Conservation (phyloP, 768 basidiomycete species). For the Boletales sp. region DNA sequence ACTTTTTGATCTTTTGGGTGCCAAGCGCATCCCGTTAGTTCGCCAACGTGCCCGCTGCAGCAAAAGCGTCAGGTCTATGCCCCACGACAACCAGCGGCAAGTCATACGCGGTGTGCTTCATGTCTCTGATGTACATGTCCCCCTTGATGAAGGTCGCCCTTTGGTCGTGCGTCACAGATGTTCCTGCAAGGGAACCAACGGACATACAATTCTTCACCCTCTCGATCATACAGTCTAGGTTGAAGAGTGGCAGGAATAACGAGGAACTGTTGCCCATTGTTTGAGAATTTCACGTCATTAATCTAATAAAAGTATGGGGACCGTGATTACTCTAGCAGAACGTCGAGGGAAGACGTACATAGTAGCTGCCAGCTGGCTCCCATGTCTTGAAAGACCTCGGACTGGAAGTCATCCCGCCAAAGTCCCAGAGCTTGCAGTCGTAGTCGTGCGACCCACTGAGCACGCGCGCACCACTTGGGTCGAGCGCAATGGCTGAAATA, state of each 20-base stretch:
- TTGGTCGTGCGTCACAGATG: constrained; percentile 48
- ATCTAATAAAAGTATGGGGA: constrained; percentile 47
- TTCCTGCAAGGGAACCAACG: constrained; percentile 13
- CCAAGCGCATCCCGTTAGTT: constrained; percentile 87
- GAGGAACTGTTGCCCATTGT: constrained; percentile 81
- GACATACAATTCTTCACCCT: constrained; percentile 89
- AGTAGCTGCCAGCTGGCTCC: constrained; percentile 92
- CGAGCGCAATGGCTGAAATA: constrained; percentile 86
- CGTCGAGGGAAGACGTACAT: constrained; percentile 45
- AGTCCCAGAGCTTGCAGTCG: constrained; percentile 98
- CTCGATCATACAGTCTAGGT: constrained; percentile 85
- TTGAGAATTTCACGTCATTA: constrained; percentile 87
- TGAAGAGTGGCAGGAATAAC: constrained; percentile 86
- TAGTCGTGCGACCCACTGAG: constrained; percentile 95
- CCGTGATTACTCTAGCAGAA: not conserved
- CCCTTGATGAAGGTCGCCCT: constrained; percentile 87
- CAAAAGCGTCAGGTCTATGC: constrained; percentile 1
- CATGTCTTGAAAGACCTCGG: constrained; percentile 95
- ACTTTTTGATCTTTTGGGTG: constrained; percentile 81
- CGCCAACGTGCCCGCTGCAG: constrained; percentile 87
- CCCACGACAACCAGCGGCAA: constrained; percentile 5
- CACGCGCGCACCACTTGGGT: constrained; percentile 91
- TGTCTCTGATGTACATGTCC: constrained; percentile 96
- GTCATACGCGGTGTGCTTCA: constrained; percentile 95
- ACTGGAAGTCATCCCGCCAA: constrained; percentile 91